Percentiles rank a stretch among this genome's conserved stretches.
These are phyloP conservation scores for Diddensiella caesifluorescens DNA, from an alignment of 805 yeast genomes.

Conservation along the genomic window DNA sequence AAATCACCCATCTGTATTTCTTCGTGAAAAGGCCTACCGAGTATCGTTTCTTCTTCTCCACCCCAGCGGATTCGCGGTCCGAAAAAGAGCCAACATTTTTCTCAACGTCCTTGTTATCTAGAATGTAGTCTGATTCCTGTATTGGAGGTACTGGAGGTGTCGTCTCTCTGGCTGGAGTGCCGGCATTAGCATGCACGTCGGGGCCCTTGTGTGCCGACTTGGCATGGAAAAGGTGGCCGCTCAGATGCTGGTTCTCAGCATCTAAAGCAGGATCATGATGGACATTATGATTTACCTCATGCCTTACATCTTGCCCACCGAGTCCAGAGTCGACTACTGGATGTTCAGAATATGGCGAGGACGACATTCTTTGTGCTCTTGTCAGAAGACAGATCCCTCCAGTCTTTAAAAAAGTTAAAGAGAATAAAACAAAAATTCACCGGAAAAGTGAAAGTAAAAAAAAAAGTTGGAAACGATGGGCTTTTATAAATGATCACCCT, in stretches of 20 bases:
- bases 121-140: slow-evolving; percentile 2
- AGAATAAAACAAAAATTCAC: too few relatives aligned
- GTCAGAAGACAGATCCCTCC: too few relatives aligned
- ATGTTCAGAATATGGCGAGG: too few relatives aligned
- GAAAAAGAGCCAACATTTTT: slow-evolving; percentile 1
- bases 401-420: too few relatives aligned
- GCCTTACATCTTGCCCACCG: neutral
- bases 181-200: slow-evolving; percentile 14
- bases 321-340: too few relatives aligned
- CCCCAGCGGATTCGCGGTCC: slow-evolving; percentile 6
- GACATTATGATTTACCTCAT: neutral
- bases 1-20: slow-evolving; percentile 19
- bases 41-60: slow-evolving; percentile 5
- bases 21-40: slow-evolving; percentile 5
- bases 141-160: slow-evolving; percentile 11
- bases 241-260: slow-evolving; percentile 31
- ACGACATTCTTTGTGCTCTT: too few relatives aligned
- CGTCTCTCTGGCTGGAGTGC: slow-evolving; percentile 14
- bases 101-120: slow-evolving; percentile 5
- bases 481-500: too few relatives aligned
- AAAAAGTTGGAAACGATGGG: too few relatives aligned
- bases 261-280: slow-evolving; percentile 32
- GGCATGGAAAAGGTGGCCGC: slow-evolving; percentile 28
- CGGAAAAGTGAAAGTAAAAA: too few relatives aligned
- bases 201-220: slow-evolving; percentile 23